Conservation (phyloP, 257 asterid species). For the Solanum pimpinellifolium region DNA sequence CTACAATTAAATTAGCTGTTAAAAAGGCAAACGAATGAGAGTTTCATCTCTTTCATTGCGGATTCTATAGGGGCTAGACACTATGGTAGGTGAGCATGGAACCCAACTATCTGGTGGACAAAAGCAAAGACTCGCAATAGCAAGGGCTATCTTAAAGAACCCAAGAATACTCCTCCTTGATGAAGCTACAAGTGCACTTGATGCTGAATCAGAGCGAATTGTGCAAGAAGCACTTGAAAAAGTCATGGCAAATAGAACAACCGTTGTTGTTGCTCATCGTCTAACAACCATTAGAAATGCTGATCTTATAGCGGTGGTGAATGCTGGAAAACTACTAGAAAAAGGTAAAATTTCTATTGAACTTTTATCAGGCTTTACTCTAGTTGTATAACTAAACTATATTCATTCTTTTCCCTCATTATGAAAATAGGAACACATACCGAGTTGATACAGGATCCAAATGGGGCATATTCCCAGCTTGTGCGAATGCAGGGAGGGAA, state of each 20-base stretch:
- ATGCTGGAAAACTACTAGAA: conserved; percentile 53
- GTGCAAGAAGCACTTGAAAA: conserved; percentile 81
- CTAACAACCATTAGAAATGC: conserved; percentile 66
- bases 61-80: conserved; percentile 52
- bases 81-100: conserved; percentile 84
- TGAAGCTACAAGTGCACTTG: conserved; percentile 89
- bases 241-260: conserved; percentile 56
- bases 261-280: conserved; percentile 82
- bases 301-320: conserved; percentile 73
- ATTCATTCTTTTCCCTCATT: neutral
- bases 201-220: conserved; percentile 59
- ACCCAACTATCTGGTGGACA: conserved; percentile 83
- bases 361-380: neutral
- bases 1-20: neutral
- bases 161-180: conserved; percentile 80
- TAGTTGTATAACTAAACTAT: neutral
- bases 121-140: conserved; percentile 76
- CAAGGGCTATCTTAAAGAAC: conserved; percentile 65
- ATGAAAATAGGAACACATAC: conserved; percentile 51
- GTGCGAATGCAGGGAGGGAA: conserved; percentile 55
- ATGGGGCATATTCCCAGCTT: conserved; percentile 65
- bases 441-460: conserved; percentile 47
- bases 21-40: neutral
- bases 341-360: conserved; percentile 30
- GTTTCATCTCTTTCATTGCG: neutral